Evolutionary conservation across 495 filamentous ascomycete genomes (phyloP).

Genomic region (Aspergillus ellipticus): DNA sequence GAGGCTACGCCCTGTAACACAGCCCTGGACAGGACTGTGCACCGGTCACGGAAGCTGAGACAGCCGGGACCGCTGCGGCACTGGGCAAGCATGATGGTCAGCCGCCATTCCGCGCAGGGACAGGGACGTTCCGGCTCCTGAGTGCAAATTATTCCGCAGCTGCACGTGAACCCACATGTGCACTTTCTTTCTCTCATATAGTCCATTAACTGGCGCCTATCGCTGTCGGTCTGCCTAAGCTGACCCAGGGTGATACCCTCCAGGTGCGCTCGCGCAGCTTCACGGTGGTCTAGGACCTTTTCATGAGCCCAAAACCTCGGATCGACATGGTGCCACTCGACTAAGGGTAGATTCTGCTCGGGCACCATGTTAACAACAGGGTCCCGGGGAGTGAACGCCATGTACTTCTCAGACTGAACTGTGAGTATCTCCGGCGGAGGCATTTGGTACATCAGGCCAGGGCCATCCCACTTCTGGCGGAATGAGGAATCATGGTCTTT

Average conservation of each 20-base stretch:
- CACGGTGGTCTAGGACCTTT: conserved; percentile 27
- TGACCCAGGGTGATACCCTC: conserved; percentile 35
- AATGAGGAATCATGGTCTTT: conserved; percentile 19
- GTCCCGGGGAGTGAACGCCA: conserved; percentile 19
- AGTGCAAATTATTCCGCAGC: conserved; percentile 34
- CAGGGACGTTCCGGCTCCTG: conserved; percentile 24
- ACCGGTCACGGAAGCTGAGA: conserved; percentile 21
- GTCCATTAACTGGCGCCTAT: conserved; percentile 15
- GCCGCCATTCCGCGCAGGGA: conserved; percentile 33
- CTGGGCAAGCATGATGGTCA: conserved; percentile 29
- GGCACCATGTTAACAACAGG: conserved; percentile 15
- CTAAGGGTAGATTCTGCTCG: conserved; percentile 22
- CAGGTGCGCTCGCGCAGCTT: conserved; percentile 27
- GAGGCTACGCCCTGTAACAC: conserved; percentile 26
- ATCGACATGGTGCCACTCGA: conserved; percentile 16
- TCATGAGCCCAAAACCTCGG: conserved; percentile 20
- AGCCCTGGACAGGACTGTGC: conserved; percentile 23
- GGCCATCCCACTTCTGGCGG: conserved; percentile 27
- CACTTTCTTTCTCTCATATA: conserved; percentile 32
- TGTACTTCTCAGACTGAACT: conserved; percentile 36
- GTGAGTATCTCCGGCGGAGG: conserved; percentile 26
- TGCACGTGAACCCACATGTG: conserved; percentile 30
- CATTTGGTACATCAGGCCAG: conserved; percentile 23
- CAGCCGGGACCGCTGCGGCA: conserved; percentile 13
- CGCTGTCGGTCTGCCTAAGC: conserved; percentile 23